These are phyloP conservation scores for Byssoonygena ceratinophila DNA, from an alignment of 2,329 filamentous ascomycete species.

Conservation along the genomic window DNA sequence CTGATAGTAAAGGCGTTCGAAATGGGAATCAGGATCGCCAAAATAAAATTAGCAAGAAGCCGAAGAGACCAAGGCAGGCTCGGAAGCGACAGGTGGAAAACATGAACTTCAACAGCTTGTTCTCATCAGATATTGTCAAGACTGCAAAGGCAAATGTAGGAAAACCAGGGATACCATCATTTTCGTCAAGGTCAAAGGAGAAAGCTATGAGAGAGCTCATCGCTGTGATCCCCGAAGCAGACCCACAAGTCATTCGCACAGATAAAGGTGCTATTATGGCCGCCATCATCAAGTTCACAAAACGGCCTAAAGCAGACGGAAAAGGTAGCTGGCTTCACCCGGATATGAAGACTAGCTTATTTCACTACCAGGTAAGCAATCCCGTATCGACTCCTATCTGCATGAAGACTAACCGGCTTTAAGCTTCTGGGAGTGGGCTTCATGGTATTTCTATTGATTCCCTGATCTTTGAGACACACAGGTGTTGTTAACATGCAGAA, in stretches of 20 bases:
- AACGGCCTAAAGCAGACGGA: conserved; percentile 22
- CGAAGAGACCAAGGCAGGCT: not conserved
- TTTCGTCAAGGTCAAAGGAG: conserved; percentile 19
- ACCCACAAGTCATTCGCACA: conserved; percentile 18
- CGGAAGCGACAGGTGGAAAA: not conserved
- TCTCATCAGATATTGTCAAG: conserved; percentile 11
- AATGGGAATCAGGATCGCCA: not conserved
- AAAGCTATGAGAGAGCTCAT: conserved; percentile 28
- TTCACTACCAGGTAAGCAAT: conserved; percentile 27
- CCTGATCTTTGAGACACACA: not conserved
- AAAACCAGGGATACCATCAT: conserved; percentile 20
- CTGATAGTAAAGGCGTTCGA: not conserved
- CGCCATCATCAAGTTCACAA: conserved; percentile 25
- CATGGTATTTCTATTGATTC: conserved; percentile 22
- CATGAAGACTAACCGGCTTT: conserved; percentile 8
- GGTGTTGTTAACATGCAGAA: conserved; percentile 13
- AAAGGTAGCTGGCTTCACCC: conserved; percentile 26
- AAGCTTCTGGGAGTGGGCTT: conserved; percentile 26
- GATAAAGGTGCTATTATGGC: conserved; percentile 23
- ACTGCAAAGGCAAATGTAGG: conserved; percentile 19
- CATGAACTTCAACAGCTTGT: conserved; percentile 13
- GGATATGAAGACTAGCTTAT: conserved; percentile 27
- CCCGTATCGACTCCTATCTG: not conserved
- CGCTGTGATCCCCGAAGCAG: conserved; percentile 23
- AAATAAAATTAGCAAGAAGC: not conserved